These are phyloP conservation scores for Incumbomyces lentus DNA, from an alignment of 2,329 filamentous ascomycete species.

Conservation along the genomic window DNA sequence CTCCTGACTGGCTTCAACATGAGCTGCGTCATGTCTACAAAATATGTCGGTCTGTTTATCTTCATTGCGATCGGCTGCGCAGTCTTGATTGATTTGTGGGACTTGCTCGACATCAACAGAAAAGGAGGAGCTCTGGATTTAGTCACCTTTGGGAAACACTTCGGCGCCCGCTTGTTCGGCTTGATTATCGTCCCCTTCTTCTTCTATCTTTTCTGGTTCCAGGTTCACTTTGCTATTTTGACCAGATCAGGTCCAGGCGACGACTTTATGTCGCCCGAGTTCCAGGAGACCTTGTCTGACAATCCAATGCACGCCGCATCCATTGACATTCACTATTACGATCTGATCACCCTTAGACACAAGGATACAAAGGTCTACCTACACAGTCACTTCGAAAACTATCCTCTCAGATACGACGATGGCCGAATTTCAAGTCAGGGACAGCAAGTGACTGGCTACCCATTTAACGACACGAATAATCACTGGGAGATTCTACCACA, in stretches of 20 bases:
- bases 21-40: slow-evolving; percentile 96
- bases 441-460: slow-evolving; percentile 96
- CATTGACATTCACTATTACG: slow-evolving; percentile 79
- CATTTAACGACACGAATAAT: slow-evolving; percentile 98
- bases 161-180: slow-evolving; percentile 73
- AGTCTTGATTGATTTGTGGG: slow-evolving; percentile 90
- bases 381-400: slow-evolving; percentile 80
- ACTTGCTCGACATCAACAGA: slow-evolving; percentile 79
- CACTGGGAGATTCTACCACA: slow-evolving; percentile 83
- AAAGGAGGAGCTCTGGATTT: slow-evolving; percentile 70
- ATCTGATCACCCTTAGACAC: slow-evolving; percentile 77
- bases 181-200: slow-evolving; percentile 87
- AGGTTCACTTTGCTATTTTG: slow-evolving; percentile 92
- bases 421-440: slow-evolving; percentile 94
- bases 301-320: slow-evolving; percentile 86
- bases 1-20: slow-evolving; percentile 86
- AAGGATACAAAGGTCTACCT: slow-evolving; percentile 97
- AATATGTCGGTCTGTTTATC: slow-evolving; percentile 93
- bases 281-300: slow-evolving; percentile 93
- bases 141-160: slow-evolving; percentile 76
- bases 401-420: slow-evolving; percentile 93
- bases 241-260: slow-evolving; percentile 84
- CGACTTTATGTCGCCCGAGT: slow-evolving; percentile 97
- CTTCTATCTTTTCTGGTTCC: slow-evolving; percentile 99
- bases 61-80: slow-evolving; percentile 95